Conservation (phyloP, 257 asterid genomes). For the Primulina eburnea region DNA sequence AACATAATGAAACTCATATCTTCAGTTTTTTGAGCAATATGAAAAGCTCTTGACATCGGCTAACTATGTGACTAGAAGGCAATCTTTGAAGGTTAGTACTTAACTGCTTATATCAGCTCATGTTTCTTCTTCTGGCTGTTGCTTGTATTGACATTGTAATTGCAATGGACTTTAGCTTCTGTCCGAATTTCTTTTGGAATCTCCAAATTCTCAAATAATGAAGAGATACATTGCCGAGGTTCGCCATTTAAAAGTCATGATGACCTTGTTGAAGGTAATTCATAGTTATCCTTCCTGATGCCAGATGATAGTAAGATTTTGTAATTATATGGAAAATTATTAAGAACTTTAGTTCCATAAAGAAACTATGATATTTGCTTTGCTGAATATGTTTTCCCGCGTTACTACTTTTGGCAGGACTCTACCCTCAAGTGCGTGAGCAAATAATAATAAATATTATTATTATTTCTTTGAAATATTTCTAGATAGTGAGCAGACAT, state of each 20-base stretch:
- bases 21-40: constrained; percentile 88
- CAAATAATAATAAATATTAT: not conserved
- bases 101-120: constrained; percentile 20
- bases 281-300: constrained; percentile 25
- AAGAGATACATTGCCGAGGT: constrained; percentile 85
- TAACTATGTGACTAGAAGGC: constrained; percentile 95
- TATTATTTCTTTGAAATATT: too few relatives aligned
- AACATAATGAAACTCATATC: constrained; percentile 21
- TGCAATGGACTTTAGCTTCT: constrained; percentile 66
- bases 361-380: constrained; percentile 1
- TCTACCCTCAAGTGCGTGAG: constrained; percentile 12
- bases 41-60: constrained; percentile 76
- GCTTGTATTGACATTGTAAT: constrained; percentile 31
- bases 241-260: constrained; percentile 83
- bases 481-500: not conserved
- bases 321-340: constrained; percentile 14
- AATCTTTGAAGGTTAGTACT: constrained; percentile 83
- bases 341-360: constrained; percentile 6
- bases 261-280: constrained; percentile 82
- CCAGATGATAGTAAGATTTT: constrained; percentile 11
- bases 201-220: constrained; percentile 88
- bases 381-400: not conserved
- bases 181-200: constrained; percentile 87
- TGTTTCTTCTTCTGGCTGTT: constrained; percentile 26
- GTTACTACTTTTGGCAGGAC: constrained; percentile 7